Conservation (phyloP, 164 flowering plant genomes). For the Cinnamomum chago region DNA sequence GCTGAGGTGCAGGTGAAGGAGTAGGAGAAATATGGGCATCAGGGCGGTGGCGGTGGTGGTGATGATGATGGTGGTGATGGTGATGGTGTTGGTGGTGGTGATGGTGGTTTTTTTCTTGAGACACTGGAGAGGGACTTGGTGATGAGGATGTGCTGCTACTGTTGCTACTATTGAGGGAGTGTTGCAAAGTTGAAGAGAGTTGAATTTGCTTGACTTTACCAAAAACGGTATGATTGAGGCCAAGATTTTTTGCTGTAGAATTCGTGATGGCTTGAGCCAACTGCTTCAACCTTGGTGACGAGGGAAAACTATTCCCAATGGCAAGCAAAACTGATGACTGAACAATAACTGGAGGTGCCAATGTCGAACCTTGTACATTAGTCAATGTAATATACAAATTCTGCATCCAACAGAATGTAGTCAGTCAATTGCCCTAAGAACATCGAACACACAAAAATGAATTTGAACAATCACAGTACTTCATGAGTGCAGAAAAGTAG, state of each 20-base stretch:
- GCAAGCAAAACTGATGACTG: conserved; percentile 64
- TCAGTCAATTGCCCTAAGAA: not conserved
- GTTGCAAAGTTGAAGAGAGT: conserved; percentile 60
- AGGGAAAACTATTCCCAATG: conserved; percentile 59
- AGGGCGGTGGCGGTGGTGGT: conserved; percentile 30
- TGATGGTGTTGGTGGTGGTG: conserved; percentile 17
- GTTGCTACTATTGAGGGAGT: conserved; percentile 45
- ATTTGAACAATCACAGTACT: not conserved
- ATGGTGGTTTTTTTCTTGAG: conserved; percentile 9
- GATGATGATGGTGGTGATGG: conserved; percentile 40
- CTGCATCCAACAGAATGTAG: conserved; percentile 39
- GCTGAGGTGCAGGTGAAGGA: conserved; percentile 26
- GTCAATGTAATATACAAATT: conserved; percentile 71
- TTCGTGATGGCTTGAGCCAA: conserved; percentile 72
- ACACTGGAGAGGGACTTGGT: conserved; percentile 49
- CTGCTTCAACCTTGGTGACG: conserved; percentile 60
- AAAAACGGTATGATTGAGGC: conserved; percentile 72
- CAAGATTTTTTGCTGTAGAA: conserved; percentile 71
- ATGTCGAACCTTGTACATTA: conserved; percentile 71
- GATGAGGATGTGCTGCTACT: conserved; percentile 17
- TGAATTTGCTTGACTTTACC: conserved; percentile 81
- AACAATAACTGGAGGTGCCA: conserved; percentile 64
- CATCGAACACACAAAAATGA: not conserved
- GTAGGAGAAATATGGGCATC: conserved; percentile 16
- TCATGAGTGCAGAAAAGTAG: not conserved